These are phyloP conservation scores for Fusarium gaditjirri DNA, from an alignment of 2,329 filamentous ascomycete genomes.

Conservation along the genomic window DNA sequence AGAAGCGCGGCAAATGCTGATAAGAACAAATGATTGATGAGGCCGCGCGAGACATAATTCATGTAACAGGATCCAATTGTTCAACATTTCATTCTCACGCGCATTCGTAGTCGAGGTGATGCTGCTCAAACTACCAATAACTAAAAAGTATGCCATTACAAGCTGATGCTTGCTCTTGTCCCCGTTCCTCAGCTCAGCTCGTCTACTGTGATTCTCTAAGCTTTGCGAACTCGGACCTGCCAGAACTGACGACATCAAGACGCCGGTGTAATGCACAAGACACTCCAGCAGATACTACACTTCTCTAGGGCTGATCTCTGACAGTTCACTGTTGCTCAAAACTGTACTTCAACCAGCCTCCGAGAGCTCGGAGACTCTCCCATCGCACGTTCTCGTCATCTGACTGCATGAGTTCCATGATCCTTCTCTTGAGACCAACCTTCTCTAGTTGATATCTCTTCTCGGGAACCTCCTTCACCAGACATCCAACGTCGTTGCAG, in stretches of 20 bases:
- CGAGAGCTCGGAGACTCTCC: conserved; percentile 89
- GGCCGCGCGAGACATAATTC: neutral
- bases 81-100: conserved; percentile 31
- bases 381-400: conserved; percentile 88
- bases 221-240: conserved; percentile 25
- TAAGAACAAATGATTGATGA: neutral
- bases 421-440: conserved; percentile 82
- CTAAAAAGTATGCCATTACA: conserved; percentile 47
- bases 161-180: conserved; percentile 44
- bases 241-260: conserved; percentile 31
- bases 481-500: conserved; percentile 88
- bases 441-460: conserved; percentile 83
- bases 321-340: conserved; percentile 57
- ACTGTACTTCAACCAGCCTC: conserved; percentile 72
- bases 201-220: conserved; percentile 41
- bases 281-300: conserved; percentile 20
- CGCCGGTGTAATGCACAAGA: conserved; percentile 40
- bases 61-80: neutral
- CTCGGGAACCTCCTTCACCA: conserved; percentile 91
- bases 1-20: conserved; percentile 13
- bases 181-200: conserved; percentile 36
- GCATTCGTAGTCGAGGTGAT: conserved; percentile 30
- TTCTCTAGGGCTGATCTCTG: conserved; percentile 12
- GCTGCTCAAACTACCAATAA: conserved; percentile 36
- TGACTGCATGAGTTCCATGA: conserved; percentile 95